phyloP scores from a whole-genome alignment of 495 filamentous ascomycete species.

The Physcia stellaris region DNA sequence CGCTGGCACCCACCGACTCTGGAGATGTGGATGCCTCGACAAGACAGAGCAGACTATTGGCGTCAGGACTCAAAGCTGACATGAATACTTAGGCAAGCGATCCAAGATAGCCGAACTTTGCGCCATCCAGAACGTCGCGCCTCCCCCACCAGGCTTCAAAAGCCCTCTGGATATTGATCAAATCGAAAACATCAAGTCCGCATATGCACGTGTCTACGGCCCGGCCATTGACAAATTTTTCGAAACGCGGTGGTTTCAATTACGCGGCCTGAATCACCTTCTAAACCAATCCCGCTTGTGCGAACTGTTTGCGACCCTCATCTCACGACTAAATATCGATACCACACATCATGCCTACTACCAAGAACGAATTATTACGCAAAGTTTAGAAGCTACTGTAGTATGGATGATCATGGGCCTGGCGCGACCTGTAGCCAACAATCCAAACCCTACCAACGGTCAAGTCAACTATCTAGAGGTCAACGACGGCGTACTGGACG shows the following conservation, averaged over 20 bases:
- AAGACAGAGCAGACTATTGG: no score
- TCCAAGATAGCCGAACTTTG: conserved; percentile 68
- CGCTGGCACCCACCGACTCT: no score
- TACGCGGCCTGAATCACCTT: conserved; percentile 36
- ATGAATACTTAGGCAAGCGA: conserved; percentile 43
- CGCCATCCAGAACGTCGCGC: conserved; percentile 46
- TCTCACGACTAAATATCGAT: conserved; percentile 25
- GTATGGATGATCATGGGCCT: conserved; percentile 52
- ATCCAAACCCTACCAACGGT: conserved; percentile 11
- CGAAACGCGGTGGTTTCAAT: conserved; percentile 72
- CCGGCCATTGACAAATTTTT: conserved; percentile 66
- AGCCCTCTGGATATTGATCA: conserved; percentile 35
- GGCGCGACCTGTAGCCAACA: conserved; percentile 25
- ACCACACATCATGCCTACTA: conserved; percentile 28
- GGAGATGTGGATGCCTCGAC: no score
- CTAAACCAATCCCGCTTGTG: conserved; percentile 44
- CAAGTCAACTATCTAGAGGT: conserved; percentile 18
- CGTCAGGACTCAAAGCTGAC: no score
- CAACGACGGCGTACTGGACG: conserved; percentile 45
- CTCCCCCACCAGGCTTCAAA: conserved; percentile 44
- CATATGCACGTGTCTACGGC: conserved; percentile 66
- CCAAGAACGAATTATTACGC: conserved; percentile 26
- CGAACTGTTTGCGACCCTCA: conserved; percentile 48
- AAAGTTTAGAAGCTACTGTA: conserved; percentile 54
- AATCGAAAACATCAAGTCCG: conserved; percentile 55